Evolutionary conservation across 176 grass and related monocot species (phyloP).

Genomic region (Bothriochloa decipiens): DNA sequence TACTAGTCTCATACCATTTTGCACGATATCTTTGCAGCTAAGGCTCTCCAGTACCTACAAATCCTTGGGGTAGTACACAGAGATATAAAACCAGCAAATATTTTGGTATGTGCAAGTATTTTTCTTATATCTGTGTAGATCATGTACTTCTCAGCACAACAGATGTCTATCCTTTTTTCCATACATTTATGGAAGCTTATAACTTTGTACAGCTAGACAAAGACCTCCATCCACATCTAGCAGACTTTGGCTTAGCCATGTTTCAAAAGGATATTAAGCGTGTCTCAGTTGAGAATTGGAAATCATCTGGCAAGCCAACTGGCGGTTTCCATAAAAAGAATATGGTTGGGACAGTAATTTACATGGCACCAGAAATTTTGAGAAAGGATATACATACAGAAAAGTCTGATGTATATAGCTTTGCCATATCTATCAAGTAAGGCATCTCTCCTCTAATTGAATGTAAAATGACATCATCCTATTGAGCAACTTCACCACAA

Average conservation of each 20-base stretch:
- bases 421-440: conserved; percentile 97
- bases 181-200: conserved; percentile 23
- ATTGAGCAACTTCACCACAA: conserved; percentile 1
- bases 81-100: conserved; percentile 97
- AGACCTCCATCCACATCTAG: conserved; percentile 70
- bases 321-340: conserved; percentile 98
- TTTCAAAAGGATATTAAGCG: conserved; percentile 93
- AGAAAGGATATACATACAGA: conserved; percentile 92
- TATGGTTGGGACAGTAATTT: conserved; percentile 97
- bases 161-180: conserved; percentile 1
- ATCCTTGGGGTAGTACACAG: conserved; percentile 79
- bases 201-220: conserved; percentile 71
- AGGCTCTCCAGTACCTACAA: conserved; percentile 77
- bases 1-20: conserved; percentile 43
- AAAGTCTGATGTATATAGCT: conserved; percentile 96
- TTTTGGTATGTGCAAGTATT: conserved; percentile 69
- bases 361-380: conserved; percentile 99
- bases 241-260: conserved; percentile 93
- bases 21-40: conserved; percentile 57
- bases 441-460: conserved; percentile 40
- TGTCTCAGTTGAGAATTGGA: conserved; percentile 91
- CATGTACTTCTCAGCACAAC: conserved; percentile 4
- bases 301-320: conserved; percentile 90
- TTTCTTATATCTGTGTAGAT: conserved; percentile 30
- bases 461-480: neutral